Evolutionary conservation across 2,329 filamentous ascomycete genomes (phyloP).

Genomic region (Clonostachys chloroleuca): DNA sequence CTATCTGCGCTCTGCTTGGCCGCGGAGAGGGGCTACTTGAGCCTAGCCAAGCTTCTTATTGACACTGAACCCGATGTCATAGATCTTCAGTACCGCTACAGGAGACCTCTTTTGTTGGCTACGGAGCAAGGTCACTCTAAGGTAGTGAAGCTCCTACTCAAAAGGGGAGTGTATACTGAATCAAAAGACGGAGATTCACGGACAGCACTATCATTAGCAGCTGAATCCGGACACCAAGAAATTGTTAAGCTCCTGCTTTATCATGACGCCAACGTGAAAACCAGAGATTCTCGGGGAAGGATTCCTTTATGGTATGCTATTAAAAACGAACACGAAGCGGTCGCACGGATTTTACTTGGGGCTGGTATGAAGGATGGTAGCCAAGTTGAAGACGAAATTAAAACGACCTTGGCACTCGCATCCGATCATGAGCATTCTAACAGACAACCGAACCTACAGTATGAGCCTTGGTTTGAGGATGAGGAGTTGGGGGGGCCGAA

Average conservation of each 20-base stretch:
- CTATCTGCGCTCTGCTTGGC: too few species aligned
- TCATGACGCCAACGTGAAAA: not conserved
- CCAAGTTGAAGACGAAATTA: too few species aligned
- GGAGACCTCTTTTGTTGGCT: not conserved
- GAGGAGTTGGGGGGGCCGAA: too few species aligned
- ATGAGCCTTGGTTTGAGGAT: too few species aligned
- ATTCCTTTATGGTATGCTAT: not conserved
- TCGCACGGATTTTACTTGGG: not conserved
- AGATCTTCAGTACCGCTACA: not conserved
- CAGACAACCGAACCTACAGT: too few species aligned
- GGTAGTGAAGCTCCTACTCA: not conserved
- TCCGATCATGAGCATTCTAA: too few species aligned
- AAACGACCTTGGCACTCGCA: too few species aligned
- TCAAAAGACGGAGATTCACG: not conserved
- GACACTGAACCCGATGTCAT: too few species aligned
- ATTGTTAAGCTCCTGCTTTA: constrained; percentile 1
- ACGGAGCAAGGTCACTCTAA: not conserved
- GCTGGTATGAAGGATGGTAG: not conserved
- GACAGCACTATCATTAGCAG: constrained; percentile 3
- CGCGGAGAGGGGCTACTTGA: too few species aligned
- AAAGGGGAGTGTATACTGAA: not conserved
- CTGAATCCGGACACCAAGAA: not conserved
- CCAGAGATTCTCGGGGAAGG: not conserved
- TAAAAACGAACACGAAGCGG: not conserved
- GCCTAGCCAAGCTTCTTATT: too few species aligned